These are phyloP conservation scores for Rhododendron griersonianum DNA, from an alignment of 148 eudicot genomes.

Conservation along the genomic window DNA sequence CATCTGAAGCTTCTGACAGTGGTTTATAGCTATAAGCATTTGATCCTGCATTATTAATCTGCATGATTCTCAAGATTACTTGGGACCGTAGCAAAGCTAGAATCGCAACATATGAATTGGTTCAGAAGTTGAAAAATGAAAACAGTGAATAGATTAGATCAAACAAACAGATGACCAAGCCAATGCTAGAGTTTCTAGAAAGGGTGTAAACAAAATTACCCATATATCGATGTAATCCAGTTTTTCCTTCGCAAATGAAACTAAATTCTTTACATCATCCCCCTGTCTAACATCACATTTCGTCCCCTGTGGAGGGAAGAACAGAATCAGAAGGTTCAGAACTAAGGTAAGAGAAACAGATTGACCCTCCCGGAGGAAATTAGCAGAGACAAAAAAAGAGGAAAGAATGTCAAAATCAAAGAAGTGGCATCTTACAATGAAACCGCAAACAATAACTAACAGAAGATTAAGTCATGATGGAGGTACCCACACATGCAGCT, in stretches of 20 bases:
- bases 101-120: not conserved
- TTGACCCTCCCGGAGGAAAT: not conserved
- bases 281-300: conserved; percentile 82
- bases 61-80: conserved; percentile 44
- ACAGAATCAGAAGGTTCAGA: conserved; percentile 11
- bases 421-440: conserved; percentile 6
- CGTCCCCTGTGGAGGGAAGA: conserved; percentile 52
- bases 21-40: conserved; percentile 97
- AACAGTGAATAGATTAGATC: not conserved
- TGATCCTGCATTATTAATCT: conserved; percentile 99
- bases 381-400: not conserved
- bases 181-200: not conserved
- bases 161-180: not conserved
- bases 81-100: conserved; percentile 14
- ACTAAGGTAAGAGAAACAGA: not conserved
- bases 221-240: conserved; percentile 80
- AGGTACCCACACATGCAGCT: conserved; percentile 98
- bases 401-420: not conserved
- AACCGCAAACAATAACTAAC: not conserved
- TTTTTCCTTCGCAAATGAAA: conserved; percentile 69
- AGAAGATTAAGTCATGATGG: conserved; percentile 27
- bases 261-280: conserved; percentile 69
- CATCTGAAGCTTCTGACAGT: conserved; percentile 90
- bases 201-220: conserved; percentile 36
- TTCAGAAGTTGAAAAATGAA: not conserved